Evolutionary conservation across 192 early-diverging fungal species (phyloP), one percentile per base, ranked within the genome.

Genomic region (Lunasporangiospora selenospora): DNA sequence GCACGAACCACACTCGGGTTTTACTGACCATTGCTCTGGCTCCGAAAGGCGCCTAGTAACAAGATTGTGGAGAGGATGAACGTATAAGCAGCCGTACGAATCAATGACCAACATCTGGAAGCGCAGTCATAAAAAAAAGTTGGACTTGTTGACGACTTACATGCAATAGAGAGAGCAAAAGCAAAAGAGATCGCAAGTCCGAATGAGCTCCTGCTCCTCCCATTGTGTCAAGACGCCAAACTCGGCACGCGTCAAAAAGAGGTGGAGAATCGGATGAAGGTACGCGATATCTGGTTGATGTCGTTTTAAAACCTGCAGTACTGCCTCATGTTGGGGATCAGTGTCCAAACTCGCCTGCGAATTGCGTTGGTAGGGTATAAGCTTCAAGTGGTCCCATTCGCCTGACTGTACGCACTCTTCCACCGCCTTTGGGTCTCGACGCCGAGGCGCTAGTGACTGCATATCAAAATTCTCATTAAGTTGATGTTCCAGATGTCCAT

Each of bases 181-280:
- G 53, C 67, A 62, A 34, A 71, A 54, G 6, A 62, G 31, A 8
- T 39, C 15, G 30, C 44, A 42, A 12, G 57, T 71, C 24, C 47
- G 48, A 21, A 31, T n/a, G 6, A 71, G 16, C 37, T 71, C 45
- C 15, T 46, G 29, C 23, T 71, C 67, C 34, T 71, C 67, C 46
- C 38, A 37, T 3, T 12, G 32, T 5, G 53, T 57, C 47, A 62
- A 10, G 0, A 48, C 37, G 0, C 60, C 60, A 50, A 50, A 71
- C 33, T 71, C 67, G 39, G 67, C 67, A 21, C 67, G 58, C 32
- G 15, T 54, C 5, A 71, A 33, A 23, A 71, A 33, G 4, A 62
- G 16, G 19, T 45, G 34, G 1, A 62, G 26, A 18, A 57, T 50
- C 27, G 59, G 58, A 24, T 53, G 52, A n/a, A 62, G n/a, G 24